Base-by-base conservation (phyloP, 1,284 basidiomycete genomes). In the Naganishia sp. region DNA sequence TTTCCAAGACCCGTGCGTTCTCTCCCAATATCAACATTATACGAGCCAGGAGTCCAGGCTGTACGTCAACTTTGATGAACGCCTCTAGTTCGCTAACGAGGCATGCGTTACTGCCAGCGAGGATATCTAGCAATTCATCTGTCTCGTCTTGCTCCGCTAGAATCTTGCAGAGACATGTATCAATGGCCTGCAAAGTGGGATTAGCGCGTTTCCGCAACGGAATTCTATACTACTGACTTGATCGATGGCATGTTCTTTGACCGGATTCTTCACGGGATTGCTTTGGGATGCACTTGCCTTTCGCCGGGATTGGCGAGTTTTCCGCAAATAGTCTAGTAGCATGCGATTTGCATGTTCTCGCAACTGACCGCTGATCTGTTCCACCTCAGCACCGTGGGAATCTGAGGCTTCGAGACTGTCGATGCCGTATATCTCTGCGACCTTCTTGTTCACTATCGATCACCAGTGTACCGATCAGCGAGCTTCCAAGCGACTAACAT, bases 131-230 rank as follows among this genome's bases (percentile, higher is more conserved):
- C 17, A 92, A 81, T 55, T 90, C 88, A 15, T 83, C 77, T 1
- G 84, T 85, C 66, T 86, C 86, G 47, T 85, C 84, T n/a, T 82
- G 80, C 65, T 85, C 82, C 0, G 88, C 86, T 31, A 88, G 85
- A 9, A 94, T 80, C 73, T 89, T 89, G 18, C 85, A 87, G 0
- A 94, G 84, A 0, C 89, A 87, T 0, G 91, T 94, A 72, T 94
- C 92, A 28, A 94, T 86, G 45, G 89, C 84, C 87, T 90, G 71
- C 10, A 32, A 18, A 23, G 2, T 11, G 21, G 13, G 11, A 28
- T 62, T 17, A 39, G 21, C 43, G 4, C 2, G 18, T 15, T 35
- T n/a, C 7, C 11, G n/a, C 9, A 11, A 35, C 9, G 17, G 41
- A 31, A 39, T 39, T 13, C 21, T 35, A 10, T 18, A 25, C 15